Percentiles rank a stretch among this genome's conserved stretches.
Conservation (phyloP, 129 eudicot genomes). For the Solidago caesia region DNA sequence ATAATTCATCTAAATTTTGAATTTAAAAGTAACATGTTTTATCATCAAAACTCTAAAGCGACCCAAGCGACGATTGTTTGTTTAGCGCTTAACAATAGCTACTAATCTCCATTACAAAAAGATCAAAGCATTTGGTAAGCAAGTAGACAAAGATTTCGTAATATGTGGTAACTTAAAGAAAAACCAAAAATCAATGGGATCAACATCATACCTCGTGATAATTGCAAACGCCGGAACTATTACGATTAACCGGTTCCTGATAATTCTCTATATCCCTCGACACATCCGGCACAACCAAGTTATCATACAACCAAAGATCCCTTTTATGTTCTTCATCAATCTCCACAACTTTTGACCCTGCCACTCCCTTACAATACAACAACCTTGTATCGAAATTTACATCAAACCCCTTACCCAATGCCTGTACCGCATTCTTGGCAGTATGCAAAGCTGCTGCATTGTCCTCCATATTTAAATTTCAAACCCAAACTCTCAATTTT, state of each 20-base stretch:
- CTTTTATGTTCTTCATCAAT: conserved; percentile 78
- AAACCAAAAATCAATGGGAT: background rate
- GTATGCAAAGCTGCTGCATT: conserved; percentile 97
- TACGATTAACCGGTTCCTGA: conserved; percentile 52
- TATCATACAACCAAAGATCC: conserved; percentile 70
- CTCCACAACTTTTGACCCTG: conserved; percentile 77
- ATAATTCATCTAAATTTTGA: background rate
- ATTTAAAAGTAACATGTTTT: background rate
- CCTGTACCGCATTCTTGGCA: conserved; percentile 73
- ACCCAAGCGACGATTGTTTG: background rate
- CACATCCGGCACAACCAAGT: conserved; percentile 69
- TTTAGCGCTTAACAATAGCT: conserved; percentile 4
- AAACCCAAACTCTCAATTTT: conserved; percentile 13
- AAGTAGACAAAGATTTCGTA: background rate
- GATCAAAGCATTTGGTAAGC: background rate
- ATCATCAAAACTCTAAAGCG: conserved; percentile 5
- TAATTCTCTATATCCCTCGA: conserved; percentile 62
- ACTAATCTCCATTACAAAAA: background rate
- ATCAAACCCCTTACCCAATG: conserved; percentile 92
- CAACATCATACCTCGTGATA: conserved; percentile 61
- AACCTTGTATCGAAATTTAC: conserved; percentile 86
- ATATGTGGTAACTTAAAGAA: background rate
- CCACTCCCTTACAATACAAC: conserved; percentile 81
- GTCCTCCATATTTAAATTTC: conserved; percentile 64
- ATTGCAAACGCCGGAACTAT: conserved; percentile 69